Percentiles rank a stretch among this genome's conserved stretches.
phyloP scores from a whole-genome alignment of 768 basidiomycete genomes.

The Agaricus blazei region DNA sequence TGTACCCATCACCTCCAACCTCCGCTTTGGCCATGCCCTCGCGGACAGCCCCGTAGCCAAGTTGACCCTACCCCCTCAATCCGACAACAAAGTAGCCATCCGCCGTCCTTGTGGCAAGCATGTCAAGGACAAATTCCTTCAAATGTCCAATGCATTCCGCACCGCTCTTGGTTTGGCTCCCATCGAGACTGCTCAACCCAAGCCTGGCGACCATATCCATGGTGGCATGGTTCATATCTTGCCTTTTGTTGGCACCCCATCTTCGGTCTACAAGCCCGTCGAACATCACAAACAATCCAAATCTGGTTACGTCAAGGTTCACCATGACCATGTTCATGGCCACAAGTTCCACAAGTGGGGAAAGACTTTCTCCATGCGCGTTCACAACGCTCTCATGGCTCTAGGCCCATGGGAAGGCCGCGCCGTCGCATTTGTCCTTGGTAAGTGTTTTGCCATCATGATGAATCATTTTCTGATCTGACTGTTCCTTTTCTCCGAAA shows the following conservation, averaged over 20 bases:
- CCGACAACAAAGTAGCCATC: conserved; percentile 9
- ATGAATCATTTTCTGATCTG: not conserved
- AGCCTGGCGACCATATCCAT: conserved; percentile 9
- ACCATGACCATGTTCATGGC: conserved; percentile 20
- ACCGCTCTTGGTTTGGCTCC: conserved; percentile 49
- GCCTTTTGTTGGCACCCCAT: conserved; percentile 26
- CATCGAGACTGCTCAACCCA: conserved; percentile 26
- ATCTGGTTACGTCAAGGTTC: conserved; percentile 16
- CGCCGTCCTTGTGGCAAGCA: conserved; percentile 14
- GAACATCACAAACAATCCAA: not conserved
- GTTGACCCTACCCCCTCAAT: not conserved
- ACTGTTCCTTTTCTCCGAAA: no score
- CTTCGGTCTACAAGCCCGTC: conserved; percentile 12
- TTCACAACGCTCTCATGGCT: conserved; percentile 60
- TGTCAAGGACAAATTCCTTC: conserved; percentile 39
- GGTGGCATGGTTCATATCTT: conserved; percentile 27
- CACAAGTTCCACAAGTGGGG: conserved; percentile 21
- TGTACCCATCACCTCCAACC: not conserved
- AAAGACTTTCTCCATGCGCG: conserved; percentile 49
- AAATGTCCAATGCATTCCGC: conserved; percentile 50
- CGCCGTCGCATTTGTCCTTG: conserved; percentile 78
- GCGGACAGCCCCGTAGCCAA: conserved; percentile 1
- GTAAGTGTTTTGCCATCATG: conserved; percentile 23
- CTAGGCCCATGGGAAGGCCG: conserved; percentile 83
- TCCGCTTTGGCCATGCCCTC: conserved; percentile 20